Base-by-base conservation (phyloP, 768 basidiomycete genomes). In the Clavulina sp. region DNA sequence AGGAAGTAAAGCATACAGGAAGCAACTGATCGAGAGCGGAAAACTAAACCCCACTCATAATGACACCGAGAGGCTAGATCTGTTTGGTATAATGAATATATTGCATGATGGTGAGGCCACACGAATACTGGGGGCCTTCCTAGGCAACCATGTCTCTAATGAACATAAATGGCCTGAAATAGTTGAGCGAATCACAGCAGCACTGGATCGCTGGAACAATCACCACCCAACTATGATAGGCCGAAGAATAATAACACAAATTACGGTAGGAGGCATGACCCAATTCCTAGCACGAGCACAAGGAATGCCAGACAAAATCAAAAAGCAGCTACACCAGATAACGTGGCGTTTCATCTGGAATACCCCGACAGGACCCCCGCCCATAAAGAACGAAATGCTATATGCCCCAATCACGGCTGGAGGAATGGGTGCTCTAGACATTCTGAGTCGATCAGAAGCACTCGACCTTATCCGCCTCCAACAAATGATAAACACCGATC, bases 201-300 rank as follows among this genome's bases (percentile, higher is more conserved):
- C 31, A 38, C 36, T 38, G 36, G 19, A 38, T 9, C 9, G 9
- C 36, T 38, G 36, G 36, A 19, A 38, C 9, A 54, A 41, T 40
- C 58, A 55, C 2, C 55, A 64, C 48, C 68, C 67, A 0, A 65
- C 65, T 0, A 46, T 63, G 19, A 59, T 65, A 34, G 67, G 66
- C 0, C 31, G 58, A 43, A 23, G 54, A 0, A 55, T 60, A 0
- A 59, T 66, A 7, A 41, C 60, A 1, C 59, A 62, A 23, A 63
- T 66, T 57, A 57, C 56, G 4, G 51, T 66, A 0, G 67, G 63
- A 0, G 64, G 66, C 0, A 58, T 58, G 32, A 68, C 68, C 0
- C 67, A 69, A 48, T 71, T 66, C 58, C 54, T 64, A 0, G 61
- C 65, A 0, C 41, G 57, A 36, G 66, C 66, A 0, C 67, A 70